A percentile compares a stretch with the other conserved stretches of the same genome.
These are phyloP conservation scores for Trichocladium antarcticum DNA, from an alignment of 495 filamentous ascomycete species.

Conservation along the genomic window DNA sequence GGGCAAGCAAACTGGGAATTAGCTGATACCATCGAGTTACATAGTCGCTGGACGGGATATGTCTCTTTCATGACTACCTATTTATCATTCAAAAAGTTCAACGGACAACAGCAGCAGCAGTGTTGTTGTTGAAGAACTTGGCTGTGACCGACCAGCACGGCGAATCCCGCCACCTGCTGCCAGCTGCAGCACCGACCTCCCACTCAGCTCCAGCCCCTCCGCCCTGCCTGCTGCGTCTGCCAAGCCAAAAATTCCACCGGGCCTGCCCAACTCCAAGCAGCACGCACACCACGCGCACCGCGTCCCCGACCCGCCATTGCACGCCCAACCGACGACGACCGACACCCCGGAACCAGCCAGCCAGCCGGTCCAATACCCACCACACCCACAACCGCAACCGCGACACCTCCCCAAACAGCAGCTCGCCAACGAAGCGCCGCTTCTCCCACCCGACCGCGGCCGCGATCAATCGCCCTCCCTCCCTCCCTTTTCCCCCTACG, in stretches of 20 bases:
- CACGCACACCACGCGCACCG: not conserved
- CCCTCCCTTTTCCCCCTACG: too few relatives aligned
- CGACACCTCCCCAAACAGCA: not conserved
- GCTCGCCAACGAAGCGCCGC: not conserved
- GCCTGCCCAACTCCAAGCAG: not conserved
- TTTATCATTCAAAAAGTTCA: not conserved
- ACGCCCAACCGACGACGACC: not conserved
- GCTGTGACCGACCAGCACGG: not conserved
- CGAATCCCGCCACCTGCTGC: not conserved
- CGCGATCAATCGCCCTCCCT: too few relatives aligned
- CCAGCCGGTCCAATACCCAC: too few relatives aligned
- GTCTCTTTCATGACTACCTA: not conserved
- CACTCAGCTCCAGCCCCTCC: not conserved
- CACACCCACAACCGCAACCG: not conserved
- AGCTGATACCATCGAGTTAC: too few relatives aligned
- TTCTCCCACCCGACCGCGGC: not conserved
- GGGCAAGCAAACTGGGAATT: too few relatives aligned
- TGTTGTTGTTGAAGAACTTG: not conserved
- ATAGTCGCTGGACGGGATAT: not conserved
- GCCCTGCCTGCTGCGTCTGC: slow-evolving; percentile 1
- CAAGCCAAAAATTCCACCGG: slow-evolving; percentile 12
- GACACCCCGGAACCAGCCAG: too few relatives aligned
- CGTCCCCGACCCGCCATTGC: not conserved
- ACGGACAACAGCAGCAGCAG: too few relatives aligned
- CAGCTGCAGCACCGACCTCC: not conserved